A percentile compares a stretch with the other conserved stretches of the same genome.
These are phyloP conservation scores for Pouteria campechiana DNA, from an alignment of 179 eudicot species.

Conservation along the genomic window DNA sequence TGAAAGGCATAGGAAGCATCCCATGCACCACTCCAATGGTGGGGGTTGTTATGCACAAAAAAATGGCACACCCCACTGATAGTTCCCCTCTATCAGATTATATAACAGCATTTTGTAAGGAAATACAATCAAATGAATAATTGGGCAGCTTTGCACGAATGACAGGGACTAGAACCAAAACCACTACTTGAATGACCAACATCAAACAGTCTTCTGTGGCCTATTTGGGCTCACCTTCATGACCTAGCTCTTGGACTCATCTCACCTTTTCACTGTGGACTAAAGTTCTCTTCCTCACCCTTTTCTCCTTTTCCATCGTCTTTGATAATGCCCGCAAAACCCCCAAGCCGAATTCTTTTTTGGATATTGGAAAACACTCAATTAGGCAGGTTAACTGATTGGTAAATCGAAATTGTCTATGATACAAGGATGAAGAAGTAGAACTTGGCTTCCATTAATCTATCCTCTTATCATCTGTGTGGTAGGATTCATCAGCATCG, in stretches of 20 bases:
- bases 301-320: slow-evolving; percentile 1
- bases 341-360: not conserved
- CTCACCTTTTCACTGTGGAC: too few species aligned
- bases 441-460: not conserved
- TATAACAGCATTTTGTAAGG: too few species aligned
- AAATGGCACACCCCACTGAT: too few species aligned
- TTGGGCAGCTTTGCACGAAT: not conserved
- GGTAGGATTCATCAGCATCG: slow-evolving; percentile 7
- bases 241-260: too few species aligned
- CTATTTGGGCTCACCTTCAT: not conserved
- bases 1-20: slow-evolving; percentile 12
- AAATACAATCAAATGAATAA: slow-evolving; percentile 6
- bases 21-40: slow-evolving; percentile 14
- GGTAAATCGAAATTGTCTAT: not conserved
- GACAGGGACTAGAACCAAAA: not conserved
- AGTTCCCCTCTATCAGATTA: too few species aligned
- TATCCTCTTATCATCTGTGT: slow-evolving; percentile 6
- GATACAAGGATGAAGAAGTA: not conserved
- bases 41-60: slow-evolving; percentile 6
- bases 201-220: not conserved
- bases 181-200: not conserved
- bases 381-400: not conserved
- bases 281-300: slow-evolving; percentile 2
- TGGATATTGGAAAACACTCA: not conserved
- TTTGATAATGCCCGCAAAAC: slow-evolving; percentile 1